Evolutionary conservation across 1,284 basidiomycete species (phyloP), one percentile per base, ranked within the genome.

Genomic region (Schizopora paradoxa): DNA sequence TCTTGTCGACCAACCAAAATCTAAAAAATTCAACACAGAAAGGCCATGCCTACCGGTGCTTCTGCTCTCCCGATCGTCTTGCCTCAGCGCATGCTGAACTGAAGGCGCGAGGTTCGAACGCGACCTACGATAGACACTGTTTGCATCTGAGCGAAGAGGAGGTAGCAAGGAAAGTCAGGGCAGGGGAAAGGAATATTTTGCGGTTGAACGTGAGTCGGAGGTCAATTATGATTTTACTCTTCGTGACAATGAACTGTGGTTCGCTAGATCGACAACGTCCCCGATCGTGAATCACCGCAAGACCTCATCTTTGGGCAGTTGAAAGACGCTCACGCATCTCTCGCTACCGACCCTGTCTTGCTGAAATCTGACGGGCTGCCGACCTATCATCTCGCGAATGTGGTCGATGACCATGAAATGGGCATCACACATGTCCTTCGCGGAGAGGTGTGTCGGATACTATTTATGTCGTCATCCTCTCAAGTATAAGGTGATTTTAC

Each of bases 331-430:
- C 84, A 86, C 55, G 73, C 77, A 7, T 88, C 84, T 0, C 65
- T 89, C 0, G 77, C 82, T 7, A 96, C 94, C 25, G 95, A 99
- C 61, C 92, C 93, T 8, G 80, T 99, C 43, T 68, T 99, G 1
- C 70, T 98, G 53, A 99, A 99, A 65, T 85, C 86, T 0, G 94
- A 99, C 61, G 72, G 80, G 0, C 95, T 88, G 63, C 96, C 96
- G 1, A 99, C 96, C 0, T 99, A 99, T 61, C 96, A 99, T 55
- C 77, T 99, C 2, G 95, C 96, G 0, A 94, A 83, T 25, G 90
- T 99, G 0, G 90, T 96, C 0, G 96, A 99, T 54, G 96, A 99
- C 65, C 81, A 92, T 57, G 80, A 86, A 55, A 99, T 99, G 96
- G 82, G 82, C 0, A 92, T 99, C 35, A 91, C 91, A 0, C 95